These are phyloP conservation scores for Exophiala bonariae DNA, from an alignment of 2,329 filamentous ascomycete species.

Conservation along the genomic window DNA sequence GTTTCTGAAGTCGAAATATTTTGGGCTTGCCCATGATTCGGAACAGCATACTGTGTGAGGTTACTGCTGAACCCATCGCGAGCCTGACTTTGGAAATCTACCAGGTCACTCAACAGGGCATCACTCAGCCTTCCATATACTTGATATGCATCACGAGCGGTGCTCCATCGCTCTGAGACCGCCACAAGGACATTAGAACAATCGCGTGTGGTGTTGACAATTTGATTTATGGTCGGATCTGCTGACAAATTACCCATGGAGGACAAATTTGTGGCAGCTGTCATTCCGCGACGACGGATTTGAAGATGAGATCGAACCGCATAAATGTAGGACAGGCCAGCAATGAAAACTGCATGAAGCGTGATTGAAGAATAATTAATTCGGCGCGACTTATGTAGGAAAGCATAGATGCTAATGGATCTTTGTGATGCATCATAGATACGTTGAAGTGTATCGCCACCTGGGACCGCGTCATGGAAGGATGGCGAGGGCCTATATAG, in stretches of 20 bases:
- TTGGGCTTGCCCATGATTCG: not conserved
- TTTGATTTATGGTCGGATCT: constrained; percentile 42
- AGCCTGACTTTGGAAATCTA: constrained; percentile 31
- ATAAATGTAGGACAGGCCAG: constrained; percentile 47
- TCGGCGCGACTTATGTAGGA: constrained; percentile 44
- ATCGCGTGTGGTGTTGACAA: constrained; percentile 44
- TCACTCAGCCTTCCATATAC: constrained; percentile 46
- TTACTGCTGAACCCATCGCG: not conserved
- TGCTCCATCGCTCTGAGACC: constrained; percentile 45
- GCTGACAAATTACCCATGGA: constrained; percentile 30
- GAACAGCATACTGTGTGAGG: constrained; percentile 1
- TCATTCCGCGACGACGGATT: constrained; percentile 23
- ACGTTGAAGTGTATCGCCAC: constrained; percentile 34
- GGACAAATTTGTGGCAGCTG: constrained; percentile 1
- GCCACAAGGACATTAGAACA: constrained; percentile 49
- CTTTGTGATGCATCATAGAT: constrained; percentile 42
- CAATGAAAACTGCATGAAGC: constrained; percentile 50
- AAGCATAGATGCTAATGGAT: constrained; percentile 45
- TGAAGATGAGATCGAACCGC: constrained; percentile 43
- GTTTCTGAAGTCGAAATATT: not conserved
- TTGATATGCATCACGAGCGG: constrained; percentile 42
- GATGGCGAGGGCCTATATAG: constrained; percentile 44
- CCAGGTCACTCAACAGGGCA: constrained; percentile 42
- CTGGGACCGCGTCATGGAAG: constrained; percentile 29
- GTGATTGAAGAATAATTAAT: constrained; percentile 53